phyloP scores from a whole-genome alignment of 768 basidiomycete species.

The Crepidotus variabilis region DNA sequence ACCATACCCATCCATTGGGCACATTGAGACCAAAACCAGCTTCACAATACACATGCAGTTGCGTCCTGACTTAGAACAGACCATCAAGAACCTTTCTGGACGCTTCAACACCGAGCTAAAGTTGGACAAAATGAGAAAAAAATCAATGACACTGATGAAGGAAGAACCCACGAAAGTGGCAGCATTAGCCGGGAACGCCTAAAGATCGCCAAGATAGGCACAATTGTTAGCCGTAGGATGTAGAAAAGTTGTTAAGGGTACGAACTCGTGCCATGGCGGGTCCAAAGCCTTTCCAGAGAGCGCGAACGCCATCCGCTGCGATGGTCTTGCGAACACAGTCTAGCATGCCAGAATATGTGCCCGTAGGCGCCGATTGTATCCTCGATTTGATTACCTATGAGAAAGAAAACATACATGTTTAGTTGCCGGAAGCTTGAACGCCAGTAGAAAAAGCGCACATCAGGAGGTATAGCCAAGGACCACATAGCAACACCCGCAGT shows the following conservation, averaged over 20 bases:
- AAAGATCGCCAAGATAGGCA: constrained; percentile 2
- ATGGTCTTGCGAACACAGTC: constrained; percentile 94
- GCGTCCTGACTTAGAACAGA: constrained; percentile 36
- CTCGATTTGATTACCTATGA: constrained; percentile 90
- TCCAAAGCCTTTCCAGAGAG: constrained; percentile 96
- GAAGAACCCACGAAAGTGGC: constrained; percentile 75
- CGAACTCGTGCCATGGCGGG: constrained; percentile 92
- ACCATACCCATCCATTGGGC: not conserved
- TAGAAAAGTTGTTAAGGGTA: constrained; percentile 7
- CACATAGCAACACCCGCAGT: constrained; percentile 98
- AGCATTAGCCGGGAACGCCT: constrained; percentile 98
- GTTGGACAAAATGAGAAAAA: not conserved
- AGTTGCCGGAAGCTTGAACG: constrained; percentile 3
- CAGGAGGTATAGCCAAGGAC: constrained; percentile 94
- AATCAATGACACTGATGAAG: constrained; percentile 1
- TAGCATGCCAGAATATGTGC: constrained; percentile 92
- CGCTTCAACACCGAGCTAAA: constrained; percentile 87
- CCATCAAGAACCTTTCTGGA: constrained; percentile 80
- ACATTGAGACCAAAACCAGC: not conserved
- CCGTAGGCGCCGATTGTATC: constrained; percentile 93
- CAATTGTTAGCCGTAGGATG: constrained; percentile 1
- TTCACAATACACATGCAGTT: not conserved
- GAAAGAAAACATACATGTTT: not conserved
- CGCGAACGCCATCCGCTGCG: constrained; percentile 78
- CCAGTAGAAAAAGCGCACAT: constrained; percentile 50